Evolutionary conservation across 176 grass and related monocot species (phyloP).

Genomic region (Carex kokanica): DNA sequence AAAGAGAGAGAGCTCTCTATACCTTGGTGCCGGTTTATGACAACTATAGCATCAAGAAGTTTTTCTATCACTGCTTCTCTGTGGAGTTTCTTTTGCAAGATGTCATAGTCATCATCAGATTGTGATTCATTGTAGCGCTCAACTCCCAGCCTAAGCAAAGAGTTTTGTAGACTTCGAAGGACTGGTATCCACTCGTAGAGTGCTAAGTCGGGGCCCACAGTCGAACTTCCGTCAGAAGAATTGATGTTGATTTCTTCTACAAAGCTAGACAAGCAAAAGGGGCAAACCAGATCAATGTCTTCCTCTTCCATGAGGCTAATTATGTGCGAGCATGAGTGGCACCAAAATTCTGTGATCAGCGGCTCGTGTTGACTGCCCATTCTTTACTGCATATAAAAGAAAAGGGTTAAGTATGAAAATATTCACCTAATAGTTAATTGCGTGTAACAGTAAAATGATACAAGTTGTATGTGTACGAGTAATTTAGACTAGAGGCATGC

Average conservation of each 20-base stretch:
- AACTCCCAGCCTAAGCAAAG: not conserved
- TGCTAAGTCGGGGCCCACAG: not conserved
- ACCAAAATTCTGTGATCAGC: constrained; percentile 23
- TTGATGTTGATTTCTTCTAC: constrained; percentile 17
- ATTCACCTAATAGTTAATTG: not conserved
- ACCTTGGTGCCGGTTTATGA: not conserved
- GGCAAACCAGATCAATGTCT: constrained; percentile 18
- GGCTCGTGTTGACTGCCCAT: not conserved
- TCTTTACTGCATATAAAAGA: not conserved
- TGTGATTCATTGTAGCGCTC: not conserved
- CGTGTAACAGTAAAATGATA: not conserved
- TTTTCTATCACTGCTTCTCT: constrained; percentile 4
- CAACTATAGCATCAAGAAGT: constrained; percentile 19
- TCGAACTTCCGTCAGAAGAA: not conserved
- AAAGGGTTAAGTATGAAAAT: not conserved
- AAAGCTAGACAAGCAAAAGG: constrained; percentile 20
- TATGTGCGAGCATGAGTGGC: constrained; percentile 22
- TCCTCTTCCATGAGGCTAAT: not conserved
- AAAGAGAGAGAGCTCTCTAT: not conserved
- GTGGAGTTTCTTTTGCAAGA: constrained; percentile 13
- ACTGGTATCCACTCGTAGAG: not conserved
- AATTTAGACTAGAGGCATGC: not conserved
- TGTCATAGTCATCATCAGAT: not conserved
- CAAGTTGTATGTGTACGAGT: not conserved
- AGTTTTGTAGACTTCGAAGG: not conserved